These are phyloP conservation scores for Eleusine coracana DNA, from an alignment of 176 grass and related monocot species.

Conservation along the genomic window DNA sequence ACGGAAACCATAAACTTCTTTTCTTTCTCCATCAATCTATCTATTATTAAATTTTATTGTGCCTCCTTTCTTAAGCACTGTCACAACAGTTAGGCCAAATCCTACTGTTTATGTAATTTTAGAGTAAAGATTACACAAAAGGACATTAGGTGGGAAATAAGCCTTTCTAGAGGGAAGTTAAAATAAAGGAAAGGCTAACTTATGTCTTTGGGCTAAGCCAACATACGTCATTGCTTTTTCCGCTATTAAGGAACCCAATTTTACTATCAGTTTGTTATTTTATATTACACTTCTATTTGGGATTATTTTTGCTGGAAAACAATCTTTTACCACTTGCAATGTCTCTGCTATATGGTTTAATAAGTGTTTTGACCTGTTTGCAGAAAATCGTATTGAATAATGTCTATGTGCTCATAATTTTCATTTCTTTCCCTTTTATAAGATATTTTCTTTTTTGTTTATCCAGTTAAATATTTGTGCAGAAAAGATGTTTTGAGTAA, in stretches of 20 bases:
- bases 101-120: not conserved
- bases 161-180: conserved; percentile 6
- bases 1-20: not conserved
- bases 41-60: conserved; percentile 7
- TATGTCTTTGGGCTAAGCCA: not conserved
- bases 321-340: not conserved
- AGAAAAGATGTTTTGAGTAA: not conserved
- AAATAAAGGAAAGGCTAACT: conserved; percentile 11
- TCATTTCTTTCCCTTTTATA: not conserved
- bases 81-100: not conserved
- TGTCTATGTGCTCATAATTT: not conserved
- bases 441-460: not conserved
- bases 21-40: not conserved
- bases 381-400: not conserved
- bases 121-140: conserved; percentile 11
- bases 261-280: not conserved
- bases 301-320: not conserved
- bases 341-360: conserved; percentile 6
- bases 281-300: not conserved
- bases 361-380: not conserved
- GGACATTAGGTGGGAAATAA: not conserved
- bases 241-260: not conserved
- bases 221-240: not conserved
- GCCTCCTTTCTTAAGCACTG: not conserved
- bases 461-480: conserved; percentile 1